Evolutionary conservation across 2,329 filamentous ascomycete genomes (phyloP), one percentile per base, ranked within the genome.

Genomic region (Coniochaeta sp.): DNA sequence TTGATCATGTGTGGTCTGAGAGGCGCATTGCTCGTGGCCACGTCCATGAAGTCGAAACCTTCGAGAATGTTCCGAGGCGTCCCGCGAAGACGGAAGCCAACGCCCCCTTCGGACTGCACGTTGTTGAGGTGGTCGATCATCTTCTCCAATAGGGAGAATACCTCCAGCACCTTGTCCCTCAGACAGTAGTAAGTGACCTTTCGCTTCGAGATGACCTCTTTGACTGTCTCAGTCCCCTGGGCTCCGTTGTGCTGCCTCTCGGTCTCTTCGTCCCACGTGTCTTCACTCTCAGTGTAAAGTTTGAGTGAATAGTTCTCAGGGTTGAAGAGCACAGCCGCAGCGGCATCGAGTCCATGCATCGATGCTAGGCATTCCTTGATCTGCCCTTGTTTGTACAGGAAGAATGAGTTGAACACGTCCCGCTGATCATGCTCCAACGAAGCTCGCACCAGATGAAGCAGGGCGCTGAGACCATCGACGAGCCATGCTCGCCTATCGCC

Each of bases 361-460:
- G 31, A 5, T 38, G 31, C 6, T 2, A n/a, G 6, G 17, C 31
- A 22, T 28, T 64, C 34, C 19, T 57, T 55, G 9, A 61, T 22
- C 17, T 54, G 19, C 19, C 19, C 19, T 6, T 14, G n/a, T 62
- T 69, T n/a, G 67, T 63, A 63, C 1, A 63, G 54, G 16, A 67
- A 62, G 8, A 63, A 61, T n/a, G 61, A 63, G 5, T 59, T 59
- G 22, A 66, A 65, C 3, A 55, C 61, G 22, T 65, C 64, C 9
- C 38, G 52, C 6, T 59, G 54, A 58, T 63, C 62, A 24, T 68
- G 61, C 16, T 62, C 28, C 57, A 72, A 43, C 2, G 69, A 70
- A 7, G 70, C 66, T 1, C 69, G 64, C 11, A 76, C 61, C 2
- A 77, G 67, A 59, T 77, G 74, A 6, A 77, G 67, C 24, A 77